These are phyloP conservation scores for Neoascochyta sp. DNA, from an alignment of 2,329 filamentous ascomycete genomes.

Conservation along the genomic window DNA sequence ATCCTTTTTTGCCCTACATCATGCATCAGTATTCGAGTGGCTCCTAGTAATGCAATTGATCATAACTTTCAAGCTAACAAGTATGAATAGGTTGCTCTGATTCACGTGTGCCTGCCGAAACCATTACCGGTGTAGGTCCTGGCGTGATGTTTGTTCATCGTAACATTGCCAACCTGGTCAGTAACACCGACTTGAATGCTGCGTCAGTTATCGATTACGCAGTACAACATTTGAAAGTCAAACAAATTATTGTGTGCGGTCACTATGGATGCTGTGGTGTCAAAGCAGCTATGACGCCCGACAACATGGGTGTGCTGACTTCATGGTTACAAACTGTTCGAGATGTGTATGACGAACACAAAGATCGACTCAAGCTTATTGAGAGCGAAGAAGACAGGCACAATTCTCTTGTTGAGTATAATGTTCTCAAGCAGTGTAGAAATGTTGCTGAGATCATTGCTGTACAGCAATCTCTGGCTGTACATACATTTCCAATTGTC, in stretches of 20 bases:
- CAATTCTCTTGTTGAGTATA: constrained; percentile 36
- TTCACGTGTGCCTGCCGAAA: constrained; percentile 41
- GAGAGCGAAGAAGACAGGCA: constrained; percentile 27
- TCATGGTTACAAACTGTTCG: constrained; percentile 72
- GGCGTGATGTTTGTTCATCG: constrained; percentile 37
- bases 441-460: constrained; percentile 48
- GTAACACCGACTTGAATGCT: constrained; percentile 41
- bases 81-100: constrained; percentile 38
- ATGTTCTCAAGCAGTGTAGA: constrained; percentile 38
- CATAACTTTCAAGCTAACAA: constrained; percentile 3
- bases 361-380: constrained; percentile 60
- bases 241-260: constrained; percentile 67
- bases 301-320: constrained; percentile 67
- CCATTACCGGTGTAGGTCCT: constrained; percentile 39
- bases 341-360: constrained; percentile 69
- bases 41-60: background rate
- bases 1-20: background rate
- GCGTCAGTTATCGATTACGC: constrained; percentile 43
- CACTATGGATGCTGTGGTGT: constrained; percentile 68
- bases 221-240: constrained; percentile 49
- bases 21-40: background rate
- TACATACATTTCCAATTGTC: constrained; percentile 64
- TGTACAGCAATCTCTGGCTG: constrained; percentile 57
- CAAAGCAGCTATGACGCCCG: constrained; percentile 58
- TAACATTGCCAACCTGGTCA: constrained; percentile 38